Evolutionary conservation across 108 stramenopile genomes (phyloP).

Genomic region (Cyclotella distinguenda): DNA sequence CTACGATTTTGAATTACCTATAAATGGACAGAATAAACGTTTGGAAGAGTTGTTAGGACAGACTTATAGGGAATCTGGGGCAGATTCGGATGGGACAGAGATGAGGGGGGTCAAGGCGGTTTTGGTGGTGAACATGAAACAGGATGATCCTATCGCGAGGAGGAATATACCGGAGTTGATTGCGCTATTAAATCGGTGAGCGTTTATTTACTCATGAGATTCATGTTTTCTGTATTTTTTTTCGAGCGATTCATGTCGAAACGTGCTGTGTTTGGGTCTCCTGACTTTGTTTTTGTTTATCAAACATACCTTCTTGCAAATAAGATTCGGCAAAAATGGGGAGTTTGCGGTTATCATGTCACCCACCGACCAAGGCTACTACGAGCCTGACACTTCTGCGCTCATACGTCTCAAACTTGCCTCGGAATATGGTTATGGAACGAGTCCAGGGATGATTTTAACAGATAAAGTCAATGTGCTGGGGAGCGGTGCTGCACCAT

Average conservation of each 20-base stretch:
- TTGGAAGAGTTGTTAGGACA: slow-evolving; percentile 64
- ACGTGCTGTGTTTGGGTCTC: not conserved
- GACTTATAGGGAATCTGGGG: slow-evolving; percentile 14
- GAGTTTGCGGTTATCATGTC: slow-evolving; percentile 77
- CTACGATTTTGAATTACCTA: slow-evolving; percentile 78
- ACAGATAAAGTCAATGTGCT: slow-evolving; percentile 85
- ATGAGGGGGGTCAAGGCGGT: slow-evolving; percentile 69
- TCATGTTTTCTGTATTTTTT: not conserved
- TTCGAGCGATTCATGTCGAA: too few species aligned
- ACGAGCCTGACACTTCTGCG: slow-evolving; percentile 88
- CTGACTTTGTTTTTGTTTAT: not conserved
- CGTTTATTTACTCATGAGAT: not conserved
- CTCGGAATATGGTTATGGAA: slow-evolving; percentile 88
- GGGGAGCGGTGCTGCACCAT: slow-evolving; percentile 79
- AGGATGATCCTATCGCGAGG: slow-evolving; percentile 88
- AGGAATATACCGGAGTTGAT: slow-evolving; percentile 89
- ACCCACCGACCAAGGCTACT: slow-evolving; percentile 91
- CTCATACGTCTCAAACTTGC: slow-evolving; percentile 83
- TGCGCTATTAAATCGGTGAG: slow-evolving; percentile 65
- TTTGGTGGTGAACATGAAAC: slow-evolving; percentile 86
- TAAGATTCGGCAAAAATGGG: slow-evolving; percentile 67
- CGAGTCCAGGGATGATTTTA: slow-evolving; percentile 69
- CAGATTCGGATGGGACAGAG: slow-evolving; percentile 9
- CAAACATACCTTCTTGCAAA: not conserved
- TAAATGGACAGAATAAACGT: slow-evolving; percentile 48